These are phyloP conservation scores for Apiotrichum porosum DNA, from an alignment of 1,284 basidiomycete species.

Conservation along the genomic window DNA sequence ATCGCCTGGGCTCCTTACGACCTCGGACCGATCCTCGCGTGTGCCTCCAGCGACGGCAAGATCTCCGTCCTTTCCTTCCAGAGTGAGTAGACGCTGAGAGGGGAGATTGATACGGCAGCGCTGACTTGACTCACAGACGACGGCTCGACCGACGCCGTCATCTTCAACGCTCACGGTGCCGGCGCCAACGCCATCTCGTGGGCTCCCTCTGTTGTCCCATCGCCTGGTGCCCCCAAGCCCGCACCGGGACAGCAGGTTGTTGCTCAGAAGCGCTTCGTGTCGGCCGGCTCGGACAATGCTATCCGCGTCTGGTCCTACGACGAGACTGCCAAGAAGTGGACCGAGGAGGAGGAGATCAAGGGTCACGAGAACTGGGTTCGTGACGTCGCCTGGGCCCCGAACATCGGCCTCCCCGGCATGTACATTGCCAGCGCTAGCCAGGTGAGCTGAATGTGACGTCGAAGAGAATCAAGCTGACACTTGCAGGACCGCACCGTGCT, in stretches of 20 bases:
- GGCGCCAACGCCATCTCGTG: constrained; percentile 97
- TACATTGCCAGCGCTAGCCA: constrained; percentile 96
- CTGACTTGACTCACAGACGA: constrained; percentile 62
- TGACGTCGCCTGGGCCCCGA: constrained; percentile 96
- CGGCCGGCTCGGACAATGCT: constrained; percentile 91
- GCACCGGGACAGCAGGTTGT: constrained; percentile 6
- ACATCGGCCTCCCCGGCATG: constrained; percentile 86
- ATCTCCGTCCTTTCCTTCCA: constrained; percentile 96
- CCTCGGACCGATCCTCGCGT: constrained; percentile 91
- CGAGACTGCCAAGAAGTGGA: constrained; percentile 60
- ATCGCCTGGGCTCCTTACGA: constrained; percentile 98
- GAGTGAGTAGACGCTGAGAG: constrained; percentile 57
- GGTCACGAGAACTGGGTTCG: constrained; percentile 97
- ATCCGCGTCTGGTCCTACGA: constrained; percentile 86
- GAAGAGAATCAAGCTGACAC: constrained; percentile 1
- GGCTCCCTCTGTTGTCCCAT: constrained; percentile 76
- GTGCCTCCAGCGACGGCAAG: constrained; percentile 97
- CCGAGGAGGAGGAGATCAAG: constrained; percentile 78
- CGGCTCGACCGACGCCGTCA: constrained; percentile 90
- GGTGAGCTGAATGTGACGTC: constrained; percentile 48
- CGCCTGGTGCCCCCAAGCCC: constrained; percentile 2
- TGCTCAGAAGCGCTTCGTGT: constrained; percentile 74
- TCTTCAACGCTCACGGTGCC: constrained; percentile 92
- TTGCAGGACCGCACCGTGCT: constrained; percentile 78
- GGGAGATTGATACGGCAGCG: not conserved